phyloP scores from a whole-genome alignment of 441 rosid species.

The Isatis lusitanica region DNA sequence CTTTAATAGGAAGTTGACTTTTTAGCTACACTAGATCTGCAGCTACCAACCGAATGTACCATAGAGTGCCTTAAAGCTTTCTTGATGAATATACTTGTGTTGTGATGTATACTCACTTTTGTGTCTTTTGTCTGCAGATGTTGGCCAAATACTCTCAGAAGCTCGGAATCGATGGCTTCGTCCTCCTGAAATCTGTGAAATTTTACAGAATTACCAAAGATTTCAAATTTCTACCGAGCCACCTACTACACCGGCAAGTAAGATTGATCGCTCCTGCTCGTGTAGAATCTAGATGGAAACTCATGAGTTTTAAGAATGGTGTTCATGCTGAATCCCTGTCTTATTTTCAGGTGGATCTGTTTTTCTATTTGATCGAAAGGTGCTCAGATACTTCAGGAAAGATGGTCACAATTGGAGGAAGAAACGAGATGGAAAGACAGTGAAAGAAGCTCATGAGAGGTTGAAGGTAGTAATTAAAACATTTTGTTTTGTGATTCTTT shows the following conservation, averaged over 20 bases:
- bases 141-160: constrained; percentile 70
- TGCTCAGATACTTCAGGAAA: constrained; percentile 88
- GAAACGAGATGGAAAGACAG: constrained; percentile 92
- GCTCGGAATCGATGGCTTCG: constrained; percentile 92
- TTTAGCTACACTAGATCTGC: neutral
- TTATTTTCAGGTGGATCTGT: constrained; percentile 82
- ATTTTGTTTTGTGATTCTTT: neutral
- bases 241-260: constrained; percentile 71
- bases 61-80: constrained; percentile 8
- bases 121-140: constrained; percentile 51
- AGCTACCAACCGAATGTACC: constrained; percentile 1
- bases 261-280: neutral
- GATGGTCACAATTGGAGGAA: constrained; percentile 99
- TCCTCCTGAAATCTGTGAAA: constrained; percentile 93
- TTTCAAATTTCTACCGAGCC: constrained; percentile 81
- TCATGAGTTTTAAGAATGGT: neutral
- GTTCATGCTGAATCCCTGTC: neutral
- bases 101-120: neutral
- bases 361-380: constrained; percentile 92
- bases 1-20: neutral
- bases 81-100: neutral
- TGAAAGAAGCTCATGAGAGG: constrained; percentile 98
- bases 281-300: neutral
- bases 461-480: constrained; percentile 61
- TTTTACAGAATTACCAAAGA: constrained; percentile 59